Evolutionary conservation across 78 protist genomes (phyloP).

Genomic region (Blattamonas nauphoetae): DNA sequence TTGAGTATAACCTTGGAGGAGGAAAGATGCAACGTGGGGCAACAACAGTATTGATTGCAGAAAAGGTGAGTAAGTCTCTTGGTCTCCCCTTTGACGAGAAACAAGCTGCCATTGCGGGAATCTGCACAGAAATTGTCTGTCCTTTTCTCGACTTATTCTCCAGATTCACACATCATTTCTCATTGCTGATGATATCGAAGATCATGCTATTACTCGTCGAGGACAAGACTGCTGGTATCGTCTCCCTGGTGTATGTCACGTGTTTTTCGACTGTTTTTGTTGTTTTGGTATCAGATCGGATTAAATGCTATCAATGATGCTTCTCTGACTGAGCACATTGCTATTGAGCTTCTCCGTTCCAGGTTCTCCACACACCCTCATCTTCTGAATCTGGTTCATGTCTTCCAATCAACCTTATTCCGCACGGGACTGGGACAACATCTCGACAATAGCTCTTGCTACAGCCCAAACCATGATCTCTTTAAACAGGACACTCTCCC

Average conservation of each 20-base stretch:
- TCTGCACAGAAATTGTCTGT: background rate
- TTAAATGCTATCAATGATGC: background rate
- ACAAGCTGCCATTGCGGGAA: background rate
- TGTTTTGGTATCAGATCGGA: background rate
- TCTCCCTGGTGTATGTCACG: background rate
- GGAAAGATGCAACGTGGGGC: background rate
- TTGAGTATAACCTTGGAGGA: background rate
- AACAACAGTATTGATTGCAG: too few species aligned
- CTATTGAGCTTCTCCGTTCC: too few species aligned
- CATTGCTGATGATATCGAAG: constrained; percentile 96
- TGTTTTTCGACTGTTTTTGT: background rate
- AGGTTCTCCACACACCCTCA: too few species aligned
- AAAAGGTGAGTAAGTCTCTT: too few species aligned
- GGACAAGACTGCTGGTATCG: constrained; percentile 53
- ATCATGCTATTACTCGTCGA: constrained; percentile 75
- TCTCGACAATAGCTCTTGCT: background rate
- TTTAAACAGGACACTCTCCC: too few species aligned
- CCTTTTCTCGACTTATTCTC: background rate
- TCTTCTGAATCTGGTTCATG: too few species aligned
- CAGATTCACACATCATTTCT: constrained; percentile 77
- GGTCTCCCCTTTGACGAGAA: background rate
- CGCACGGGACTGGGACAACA: background rate
- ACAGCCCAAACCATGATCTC: background rate
- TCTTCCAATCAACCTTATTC: too few species aligned
- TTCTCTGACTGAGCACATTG: background rate